Conservation (phyloP, 176 grass and related monocot species). For the Leersia perrieri region DNA sequence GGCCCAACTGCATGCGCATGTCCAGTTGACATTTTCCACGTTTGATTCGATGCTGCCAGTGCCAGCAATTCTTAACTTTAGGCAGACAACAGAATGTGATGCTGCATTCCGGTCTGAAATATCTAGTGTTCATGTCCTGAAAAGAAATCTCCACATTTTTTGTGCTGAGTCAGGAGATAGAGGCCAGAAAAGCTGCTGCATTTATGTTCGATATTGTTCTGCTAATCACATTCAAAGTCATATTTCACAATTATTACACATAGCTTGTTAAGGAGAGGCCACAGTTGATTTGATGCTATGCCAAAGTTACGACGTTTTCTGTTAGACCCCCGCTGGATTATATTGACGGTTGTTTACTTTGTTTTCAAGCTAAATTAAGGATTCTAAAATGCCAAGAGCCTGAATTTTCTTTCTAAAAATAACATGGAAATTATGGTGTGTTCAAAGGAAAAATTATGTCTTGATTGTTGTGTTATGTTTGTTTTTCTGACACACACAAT, state of each 20-base stretch:
- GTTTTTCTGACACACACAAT: background rate
- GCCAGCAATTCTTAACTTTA: background rate
- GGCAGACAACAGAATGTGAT: background rate
- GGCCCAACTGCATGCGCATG: background rate
- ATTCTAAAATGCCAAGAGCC: background rate
- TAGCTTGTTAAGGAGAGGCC: too few species aligned
- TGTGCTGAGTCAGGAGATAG: background rate
- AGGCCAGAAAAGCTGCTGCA: background rate
- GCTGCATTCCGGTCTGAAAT: background rate
- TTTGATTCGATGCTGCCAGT: background rate
- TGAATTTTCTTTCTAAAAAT: background rate
- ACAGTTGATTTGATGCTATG: background rate
- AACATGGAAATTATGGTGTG: background rate
- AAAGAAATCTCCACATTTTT: background rate
- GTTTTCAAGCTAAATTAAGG: background rate
- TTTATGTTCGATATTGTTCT: background rate
- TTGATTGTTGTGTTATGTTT: background rate
- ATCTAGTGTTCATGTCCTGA: background rate
- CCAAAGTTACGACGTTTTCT: background rate
- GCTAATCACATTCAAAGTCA: background rate
- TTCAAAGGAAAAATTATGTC: background rate
- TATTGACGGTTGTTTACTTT: background rate
- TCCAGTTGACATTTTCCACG: background rate
- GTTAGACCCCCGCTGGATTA: background rate
- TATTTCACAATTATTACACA: background rate